phyloP scores from a whole-genome alignment of 768 basidiomycete genomes.

The Lactarius hatsudake region DNA sequence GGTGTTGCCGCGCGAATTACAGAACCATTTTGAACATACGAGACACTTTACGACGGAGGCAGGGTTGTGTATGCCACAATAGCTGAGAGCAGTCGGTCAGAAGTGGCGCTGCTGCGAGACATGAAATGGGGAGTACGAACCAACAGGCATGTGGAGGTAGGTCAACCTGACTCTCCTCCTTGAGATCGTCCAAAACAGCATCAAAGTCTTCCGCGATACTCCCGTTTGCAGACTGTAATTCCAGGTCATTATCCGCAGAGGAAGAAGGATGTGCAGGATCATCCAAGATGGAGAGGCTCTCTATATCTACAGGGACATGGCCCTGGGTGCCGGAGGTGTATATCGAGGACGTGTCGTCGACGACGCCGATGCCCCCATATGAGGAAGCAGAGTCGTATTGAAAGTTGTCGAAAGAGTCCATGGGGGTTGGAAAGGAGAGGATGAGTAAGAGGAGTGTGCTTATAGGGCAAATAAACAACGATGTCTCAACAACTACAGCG shows the following conservation, averaged over 20 bases:
- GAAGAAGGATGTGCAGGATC: conserved; percentile 41
- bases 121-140: conserved; percentile 40
- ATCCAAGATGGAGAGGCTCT: conserved; percentile 65
- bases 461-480: conserved; percentile 1
- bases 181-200: conserved; percentile 83
- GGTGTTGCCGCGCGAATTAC: conserved; percentile 96
- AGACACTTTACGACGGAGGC: conserved; percentile 96
- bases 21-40: conserved; percentile 94
- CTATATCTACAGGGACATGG: conserved; percentile 53
- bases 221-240: conserved; percentile 36
- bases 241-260: conserved; percentile 30
- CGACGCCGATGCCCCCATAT: conserved; percentile 66
- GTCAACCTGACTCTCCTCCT: conserved; percentile 75
- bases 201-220: conserved; percentile 86
- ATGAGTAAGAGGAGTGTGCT: conserved; percentile 11
- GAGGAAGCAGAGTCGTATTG: conserved; percentile 83
- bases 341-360: conserved; percentile 79
- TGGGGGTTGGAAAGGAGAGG: conserved; percentile 33
- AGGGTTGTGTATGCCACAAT: conserved; percentile 97
- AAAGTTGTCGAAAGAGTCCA: conserved; percentile 85
- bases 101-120: conserved; percentile 6
- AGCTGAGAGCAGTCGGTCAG: conserved; percentile 47
- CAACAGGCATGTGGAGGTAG: conserved; percentile 94
- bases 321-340: conserved; percentile 72
- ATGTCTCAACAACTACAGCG: conserved; percentile 28